Conservation (phyloP, 2,329 filamentous ascomycete genomes). For the Cladosporium oxysporum region DNA sequence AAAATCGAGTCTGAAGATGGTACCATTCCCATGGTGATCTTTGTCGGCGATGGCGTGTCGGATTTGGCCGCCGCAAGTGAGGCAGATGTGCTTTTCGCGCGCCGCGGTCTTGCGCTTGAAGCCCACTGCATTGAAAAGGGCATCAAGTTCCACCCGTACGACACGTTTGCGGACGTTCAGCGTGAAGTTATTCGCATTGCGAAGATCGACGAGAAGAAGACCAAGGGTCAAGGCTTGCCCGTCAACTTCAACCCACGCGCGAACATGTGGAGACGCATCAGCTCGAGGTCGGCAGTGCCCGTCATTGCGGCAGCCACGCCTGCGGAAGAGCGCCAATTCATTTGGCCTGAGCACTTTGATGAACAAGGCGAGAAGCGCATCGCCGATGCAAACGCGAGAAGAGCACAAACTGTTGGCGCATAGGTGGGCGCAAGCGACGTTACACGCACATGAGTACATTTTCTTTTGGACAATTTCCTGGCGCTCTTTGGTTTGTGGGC, state of each 20-base stretch:
- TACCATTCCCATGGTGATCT: slow-evolving; percentile 66
- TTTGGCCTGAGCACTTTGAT: slow-evolving; percentile 62
- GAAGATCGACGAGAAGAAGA: slow-evolving; percentile 62
- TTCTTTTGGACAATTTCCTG: background rate
- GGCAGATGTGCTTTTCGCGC: slow-evolving; percentile 68
- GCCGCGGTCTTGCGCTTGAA: slow-evolving; percentile 64
- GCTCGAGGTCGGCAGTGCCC: slow-evolving; percentile 58
- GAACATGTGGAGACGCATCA: slow-evolving; percentile 66
- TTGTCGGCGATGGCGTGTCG: slow-evolving; percentile 70
- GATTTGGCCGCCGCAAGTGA: slow-evolving; percentile 66
- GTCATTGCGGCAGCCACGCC: slow-evolving; percentile 55
- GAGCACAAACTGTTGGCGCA: background rate
- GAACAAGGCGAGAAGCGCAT: slow-evolving; percentile 18
- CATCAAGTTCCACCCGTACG: slow-evolving; percentile 63
- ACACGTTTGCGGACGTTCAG: slow-evolving; percentile 68
- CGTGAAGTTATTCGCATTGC: slow-evolving; percentile 59
- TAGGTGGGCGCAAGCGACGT: background rate
- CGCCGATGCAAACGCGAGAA: slow-evolving; percentile 1
- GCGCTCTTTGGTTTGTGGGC: slow-evolving; percentile 1
- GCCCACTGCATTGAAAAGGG: slow-evolving; percentile 65
- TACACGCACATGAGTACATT: background rate
- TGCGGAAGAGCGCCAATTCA: slow-evolving; percentile 62
- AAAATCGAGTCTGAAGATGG: slow-evolving; percentile 59
- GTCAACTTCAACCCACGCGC: slow-evolving; percentile 66
- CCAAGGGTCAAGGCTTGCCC: slow-evolving; percentile 60